Conservation (phyloP, 306 rosid genomes). For the Parietaria judaica region DNA sequence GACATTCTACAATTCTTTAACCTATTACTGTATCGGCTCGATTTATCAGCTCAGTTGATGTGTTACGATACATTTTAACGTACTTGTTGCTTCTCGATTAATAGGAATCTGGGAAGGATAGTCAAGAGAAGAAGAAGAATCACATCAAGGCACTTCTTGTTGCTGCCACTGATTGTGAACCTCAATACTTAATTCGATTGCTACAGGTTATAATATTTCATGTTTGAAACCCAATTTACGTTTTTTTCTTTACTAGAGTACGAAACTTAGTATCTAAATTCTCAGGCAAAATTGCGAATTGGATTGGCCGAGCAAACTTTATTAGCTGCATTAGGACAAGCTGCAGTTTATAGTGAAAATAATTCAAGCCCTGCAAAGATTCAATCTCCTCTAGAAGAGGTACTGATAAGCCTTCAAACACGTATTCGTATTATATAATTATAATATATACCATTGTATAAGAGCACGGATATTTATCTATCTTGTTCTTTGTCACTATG, state of each 20-base stretch:
- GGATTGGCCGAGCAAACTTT: slow-evolving; percentile 89
- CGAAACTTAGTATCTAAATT: slow-evolving; percentile 19
- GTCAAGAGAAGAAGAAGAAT: slow-evolving; percentile 89
- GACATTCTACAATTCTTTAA: not conserved
- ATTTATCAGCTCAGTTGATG: not conserved
- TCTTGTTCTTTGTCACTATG: slow-evolving; percentile 17
- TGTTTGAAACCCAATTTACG: slow-evolving; percentile 9
- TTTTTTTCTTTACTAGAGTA: slow-evolving; percentile 17
- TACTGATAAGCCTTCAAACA: slow-evolving; percentile 20
- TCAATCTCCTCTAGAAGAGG: slow-evolving; percentile 83
- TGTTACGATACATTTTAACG: not conserved
- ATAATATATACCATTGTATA: not conserved
- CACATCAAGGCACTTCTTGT: slow-evolving; percentile 81
- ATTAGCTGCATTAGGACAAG: slow-evolving; percentile 89
- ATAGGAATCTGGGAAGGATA: slow-evolving; percentile 93
- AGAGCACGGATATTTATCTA: not conserved
- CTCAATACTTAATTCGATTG: slow-evolving; percentile 69
- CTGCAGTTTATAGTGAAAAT: slow-evolving; percentile 67
- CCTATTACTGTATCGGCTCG: not conserved
- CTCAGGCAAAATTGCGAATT: slow-evolving; percentile 71
- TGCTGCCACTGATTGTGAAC: slow-evolving; percentile 92
- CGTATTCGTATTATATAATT: not conserved
- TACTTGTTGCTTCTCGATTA: slow-evolving; percentile 13
- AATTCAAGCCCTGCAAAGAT: slow-evolving; percentile 50
- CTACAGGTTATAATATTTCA: slow-evolving; percentile 56